A percentile compares a stretch with the other conserved stretches of the same genome.
Conservation (phyloP, 2,329 filamentous ascomycete species). For the Clathrospora elynae region DNA sequence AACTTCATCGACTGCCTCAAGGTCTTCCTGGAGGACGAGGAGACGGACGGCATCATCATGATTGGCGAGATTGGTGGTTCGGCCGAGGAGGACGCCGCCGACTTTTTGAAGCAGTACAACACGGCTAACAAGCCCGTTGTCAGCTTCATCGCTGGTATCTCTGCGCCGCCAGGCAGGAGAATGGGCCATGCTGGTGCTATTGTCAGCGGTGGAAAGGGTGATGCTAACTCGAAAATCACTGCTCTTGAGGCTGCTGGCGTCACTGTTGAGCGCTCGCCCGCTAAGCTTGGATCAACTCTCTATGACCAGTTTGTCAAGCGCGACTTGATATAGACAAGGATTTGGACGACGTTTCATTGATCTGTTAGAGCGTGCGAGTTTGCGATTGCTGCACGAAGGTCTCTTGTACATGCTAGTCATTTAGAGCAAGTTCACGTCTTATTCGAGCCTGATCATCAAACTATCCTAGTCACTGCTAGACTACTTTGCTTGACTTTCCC, state of each 20-base stretch:
- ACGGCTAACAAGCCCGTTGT: constrained; percentile 93
- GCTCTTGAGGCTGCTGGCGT: constrained; percentile 93
- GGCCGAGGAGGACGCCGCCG: constrained; percentile 96
- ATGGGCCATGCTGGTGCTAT: constrained; percentile 99
- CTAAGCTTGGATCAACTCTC: constrained; percentile 87
- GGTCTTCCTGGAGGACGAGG: constrained; percentile 92
- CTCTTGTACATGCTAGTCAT: constrained; percentile 46
- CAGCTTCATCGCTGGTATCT: constrained; percentile 98
- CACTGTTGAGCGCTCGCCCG: constrained; percentile 83
- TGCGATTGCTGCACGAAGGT: constrained; percentile 28
- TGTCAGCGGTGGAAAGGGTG: constrained; percentile 95
- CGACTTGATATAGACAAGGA: constrained; percentile 82
- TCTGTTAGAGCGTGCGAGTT: constrained; percentile 29
- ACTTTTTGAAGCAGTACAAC: constrained; percentile 93
- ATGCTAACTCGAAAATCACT: constrained; percentile 96
- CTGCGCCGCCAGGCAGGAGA: constrained; percentile 89
- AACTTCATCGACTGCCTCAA: constrained; percentile 99
- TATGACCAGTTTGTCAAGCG: constrained; percentile 95
- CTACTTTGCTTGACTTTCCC: no score
- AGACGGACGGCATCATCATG: constrained; percentile 99
- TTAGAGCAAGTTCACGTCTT: constrained; percentile 38
- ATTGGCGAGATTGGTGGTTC: constrained; percentile 98
- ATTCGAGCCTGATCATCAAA: no score
- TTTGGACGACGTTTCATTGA: constrained; percentile 15
- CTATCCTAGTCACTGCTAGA: no score